These are phyloP conservation scores for Plectosphaerella plurivora DNA, from an alignment of 2,329 filamentous ascomycete genomes.

Conservation along the genomic window DNA sequence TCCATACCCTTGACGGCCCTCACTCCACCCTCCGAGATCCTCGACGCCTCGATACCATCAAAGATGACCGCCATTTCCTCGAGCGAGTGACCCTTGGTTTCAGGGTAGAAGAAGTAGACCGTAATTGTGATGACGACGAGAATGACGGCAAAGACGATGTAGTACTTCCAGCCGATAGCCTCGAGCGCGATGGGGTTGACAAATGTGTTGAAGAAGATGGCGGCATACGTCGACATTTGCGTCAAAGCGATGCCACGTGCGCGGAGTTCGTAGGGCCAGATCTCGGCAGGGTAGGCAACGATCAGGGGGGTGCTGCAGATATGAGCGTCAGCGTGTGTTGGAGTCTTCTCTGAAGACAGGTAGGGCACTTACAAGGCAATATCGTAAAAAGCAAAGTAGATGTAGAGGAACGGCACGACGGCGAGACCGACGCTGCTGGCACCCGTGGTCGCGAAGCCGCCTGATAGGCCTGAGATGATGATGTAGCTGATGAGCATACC, in stretches of 20 bases:
- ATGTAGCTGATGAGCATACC: slow-evolving; percentile 28
- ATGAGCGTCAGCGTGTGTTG: neutral
- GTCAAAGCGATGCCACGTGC: slow-evolving; percentile 20
- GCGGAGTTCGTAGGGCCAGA: slow-evolving; percentile 22
- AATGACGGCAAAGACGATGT: slow-evolving; percentile 35
- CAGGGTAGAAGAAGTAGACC: slow-evolving; percentile 27
- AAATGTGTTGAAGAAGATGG: slow-evolving; percentile 22
- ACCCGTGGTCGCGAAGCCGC: slow-evolving; percentile 23
- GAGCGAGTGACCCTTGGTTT: slow-evolving; percentile 15
- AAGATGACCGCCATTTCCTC: slow-evolving; percentile 14
- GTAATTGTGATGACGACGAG: slow-evolving; percentile 17
- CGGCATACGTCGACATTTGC: slow-evolving; percentile 6
- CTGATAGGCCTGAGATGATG: slow-evolving; percentile 33
- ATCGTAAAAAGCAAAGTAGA: slow-evolving; percentile 29
- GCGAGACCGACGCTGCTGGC: slow-evolving; percentile 25
- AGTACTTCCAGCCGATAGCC: slow-evolving; percentile 36
- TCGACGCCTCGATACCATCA: slow-evolving; percentile 5
- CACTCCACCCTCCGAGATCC: neutral
- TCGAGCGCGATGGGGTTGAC: slow-evolving; percentile 39
- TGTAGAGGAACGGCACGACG: slow-evolving; percentile 35
- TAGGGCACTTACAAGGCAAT: slow-evolving; percentile 2
- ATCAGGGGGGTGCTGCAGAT: slow-evolving; percentile 21
- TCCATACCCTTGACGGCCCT: slow-evolving; percentile 10
- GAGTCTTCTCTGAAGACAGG: neutral
- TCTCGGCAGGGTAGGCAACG: slow-evolving; percentile 24